phyloP scores from a whole-genome alignment of 805 yeast genomes.

The Candida endomychidarum region DNA sequence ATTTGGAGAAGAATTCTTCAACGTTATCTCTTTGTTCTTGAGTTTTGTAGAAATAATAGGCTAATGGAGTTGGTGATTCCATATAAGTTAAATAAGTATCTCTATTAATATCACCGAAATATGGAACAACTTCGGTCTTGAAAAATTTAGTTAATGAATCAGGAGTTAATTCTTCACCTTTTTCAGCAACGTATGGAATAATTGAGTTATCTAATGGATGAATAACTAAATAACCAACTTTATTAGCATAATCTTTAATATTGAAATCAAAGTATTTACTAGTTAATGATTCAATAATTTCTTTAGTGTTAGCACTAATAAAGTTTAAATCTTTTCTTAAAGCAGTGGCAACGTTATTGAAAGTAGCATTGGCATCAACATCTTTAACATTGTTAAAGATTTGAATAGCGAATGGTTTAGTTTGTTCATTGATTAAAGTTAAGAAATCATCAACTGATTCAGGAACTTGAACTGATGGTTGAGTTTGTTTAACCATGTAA shows the following conservation, averaged over 20 bases:
- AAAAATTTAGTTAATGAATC: conserved; percentile 49
- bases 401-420: conserved; percentile 60
- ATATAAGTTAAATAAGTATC: conserved; percentile 74
- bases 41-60: conserved; percentile 79
- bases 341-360: conserved; percentile 57
- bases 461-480: conserved; percentile 60
- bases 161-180: conserved; percentile 24
- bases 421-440: conserved; percentile 45
- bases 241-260: conserved; percentile 24
- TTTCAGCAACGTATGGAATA: conserved; percentile 44
- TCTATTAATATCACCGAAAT: conserved; percentile 85
- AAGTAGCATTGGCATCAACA: conserved; percentile 50
- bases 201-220: conserved; percentile 49
- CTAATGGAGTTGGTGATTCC: conserved; percentile 72
- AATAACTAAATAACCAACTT: conserved; percentile 38
- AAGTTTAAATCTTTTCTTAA: conserved; percentile 67
- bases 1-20: conserved; percentile 50
- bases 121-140: conserved; percentile 68
- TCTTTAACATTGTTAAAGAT: conserved; percentile 34
- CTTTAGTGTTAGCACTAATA: conserved; percentile 41
- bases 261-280: conserved; percentile 31
- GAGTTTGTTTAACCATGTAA: conserved; percentile 77
- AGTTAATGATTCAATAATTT: conserved; percentile 38
- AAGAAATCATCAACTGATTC: conserved; percentile 51
- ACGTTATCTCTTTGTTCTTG: conserved; percentile 64